These are phyloP conservation scores for Ophioceras dolichostomum DNA, from an alignment of 2,329 filamentous ascomycete genomes.

Conservation along the genomic window DNA sequence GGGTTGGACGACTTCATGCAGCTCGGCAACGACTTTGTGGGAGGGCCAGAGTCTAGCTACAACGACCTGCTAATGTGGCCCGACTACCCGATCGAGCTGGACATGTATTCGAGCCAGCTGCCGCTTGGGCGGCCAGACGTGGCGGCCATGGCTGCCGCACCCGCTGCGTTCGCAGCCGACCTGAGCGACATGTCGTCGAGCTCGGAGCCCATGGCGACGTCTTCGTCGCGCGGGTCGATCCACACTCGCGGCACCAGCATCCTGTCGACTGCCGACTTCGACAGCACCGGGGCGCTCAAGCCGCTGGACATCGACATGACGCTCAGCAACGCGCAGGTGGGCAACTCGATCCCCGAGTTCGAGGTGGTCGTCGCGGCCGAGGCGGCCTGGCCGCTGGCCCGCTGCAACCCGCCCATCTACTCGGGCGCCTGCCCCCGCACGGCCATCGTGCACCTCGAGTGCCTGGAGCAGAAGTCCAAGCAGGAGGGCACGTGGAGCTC, in stretches of 20 bases:
- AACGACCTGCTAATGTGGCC: conserved; percentile 31
- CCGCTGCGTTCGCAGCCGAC: conserved; percentile 22
- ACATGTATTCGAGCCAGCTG: conserved; percentile 23
- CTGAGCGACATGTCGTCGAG: conserved; percentile 26
- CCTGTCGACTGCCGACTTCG: conserved; percentile 26
- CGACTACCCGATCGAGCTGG: conserved; percentile 29
- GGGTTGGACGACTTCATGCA: conserved; percentile 29
- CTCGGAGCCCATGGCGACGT: conserved; percentile 26
- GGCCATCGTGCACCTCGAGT: conserved; percentile 37
- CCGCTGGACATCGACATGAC: conserved; percentile 17
- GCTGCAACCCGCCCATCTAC: conserved; percentile 33
- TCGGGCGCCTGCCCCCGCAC: conserved; percentile 33
- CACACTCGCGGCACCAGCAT: conserved; percentile 36
- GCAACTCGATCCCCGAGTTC: conserved; percentile 27
- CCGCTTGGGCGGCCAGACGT: conserved; percentile 21
- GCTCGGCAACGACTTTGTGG: conserved; percentile 20
- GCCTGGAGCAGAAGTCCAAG: conserved; percentile 35
- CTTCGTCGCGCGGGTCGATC: conserved; percentile 28
- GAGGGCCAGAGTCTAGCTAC: conserved; percentile 22
- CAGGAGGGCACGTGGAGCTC: conserved; percentile 32
- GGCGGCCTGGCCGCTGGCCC: conserved; percentile 36
- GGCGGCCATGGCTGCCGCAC: conserved; percentile 13
- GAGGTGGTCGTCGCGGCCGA: conserved; percentile 34
- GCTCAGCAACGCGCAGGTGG: conserved; percentile 11
- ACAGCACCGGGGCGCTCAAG: conserved; percentile 17